Conservation (phyloP, 805 yeast species). For the Barnettozyma californica region DNA sequence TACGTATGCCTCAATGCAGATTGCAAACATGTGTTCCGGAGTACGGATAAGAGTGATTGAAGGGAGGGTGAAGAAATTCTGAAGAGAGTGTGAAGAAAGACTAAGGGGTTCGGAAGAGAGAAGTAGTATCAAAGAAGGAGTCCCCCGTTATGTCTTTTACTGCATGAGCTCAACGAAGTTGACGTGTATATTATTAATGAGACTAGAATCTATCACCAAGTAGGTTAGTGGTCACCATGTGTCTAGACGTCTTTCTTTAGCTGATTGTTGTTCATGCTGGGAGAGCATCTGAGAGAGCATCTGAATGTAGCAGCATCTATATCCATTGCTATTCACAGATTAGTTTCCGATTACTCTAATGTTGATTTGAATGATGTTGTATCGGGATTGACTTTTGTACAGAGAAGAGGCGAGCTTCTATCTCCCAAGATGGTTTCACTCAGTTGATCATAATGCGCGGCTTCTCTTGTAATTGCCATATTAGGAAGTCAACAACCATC, state of each 20-base stretch:
- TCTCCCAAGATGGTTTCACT: too few relatives aligned
- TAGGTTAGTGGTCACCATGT: neutral
- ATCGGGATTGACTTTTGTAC: too few relatives aligned
- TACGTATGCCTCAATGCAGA: conserved; percentile 70
- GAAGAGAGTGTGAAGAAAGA: too few relatives aligned
- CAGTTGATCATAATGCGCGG: neutral
- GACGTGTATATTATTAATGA: neutral
- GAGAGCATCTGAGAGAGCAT: too few relatives aligned
- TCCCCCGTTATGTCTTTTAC: neutral
- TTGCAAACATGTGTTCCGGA: conserved; percentile 65
- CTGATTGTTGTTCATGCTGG: neutral
- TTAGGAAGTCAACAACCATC: conserved; percentile 11
- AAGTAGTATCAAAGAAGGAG: neutral
- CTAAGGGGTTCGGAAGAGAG: neutral
- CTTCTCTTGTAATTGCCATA: conserved; percentile 4
- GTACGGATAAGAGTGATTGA: conserved; percentile 11
- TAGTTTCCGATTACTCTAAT: too few relatives aligned
- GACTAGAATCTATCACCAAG: neutral
- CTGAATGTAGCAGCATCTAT: too few relatives aligned
- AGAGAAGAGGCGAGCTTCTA: too few relatives aligned
- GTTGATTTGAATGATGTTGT: too few relatives aligned
- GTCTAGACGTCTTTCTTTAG: too few relatives aligned
- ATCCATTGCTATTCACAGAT: too few relatives aligned
- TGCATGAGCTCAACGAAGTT: neutral
- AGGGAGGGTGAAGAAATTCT: too few relatives aligned